Conservation (phyloP, 2,329 filamentous ascomycete species). For the Grosmannia huntii region DNA sequence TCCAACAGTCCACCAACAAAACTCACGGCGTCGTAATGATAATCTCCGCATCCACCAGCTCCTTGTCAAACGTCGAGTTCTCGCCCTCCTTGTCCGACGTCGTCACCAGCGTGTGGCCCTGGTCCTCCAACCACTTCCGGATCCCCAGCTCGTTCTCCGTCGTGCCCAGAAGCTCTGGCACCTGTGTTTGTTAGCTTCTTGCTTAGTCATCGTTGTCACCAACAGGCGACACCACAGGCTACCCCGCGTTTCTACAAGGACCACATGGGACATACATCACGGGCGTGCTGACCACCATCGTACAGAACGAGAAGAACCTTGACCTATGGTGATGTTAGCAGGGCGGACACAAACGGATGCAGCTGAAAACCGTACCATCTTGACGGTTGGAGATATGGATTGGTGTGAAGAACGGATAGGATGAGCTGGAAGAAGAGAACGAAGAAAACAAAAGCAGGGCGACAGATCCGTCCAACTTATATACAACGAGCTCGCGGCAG, state of each 20-base stretch:
- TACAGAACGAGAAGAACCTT: conserved; percentile 93
- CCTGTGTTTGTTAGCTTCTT: conserved; percentile 18
- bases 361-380: background rate
- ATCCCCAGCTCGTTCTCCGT: conserved; percentile 98
- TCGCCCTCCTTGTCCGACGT: conserved; percentile 95
- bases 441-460: background rate
- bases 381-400: background rate
- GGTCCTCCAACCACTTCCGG: conserved; percentile 93
- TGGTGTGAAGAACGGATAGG: background rate
- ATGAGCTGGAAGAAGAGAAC: background rate
- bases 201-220: too few species aligned
- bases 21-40: conserved; percentile 95
- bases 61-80: conserved; percentile 85
- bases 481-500: background rate
- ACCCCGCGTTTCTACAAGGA: too few species aligned
- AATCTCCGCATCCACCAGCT: conserved; percentile 91
- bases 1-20: too few species aligned
- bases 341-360: background rate
- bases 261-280: conserved; percentile 44
- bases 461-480: background rate
- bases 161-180: conserved; percentile 78
- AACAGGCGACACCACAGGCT: too few species aligned
- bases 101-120: conserved; percentile 91
- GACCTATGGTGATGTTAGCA: conserved; percentile 42
- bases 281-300: conserved; percentile 80